Conservation (phyloP, 345 rosid genomes). For the Eucalyptus rudis region DNA sequence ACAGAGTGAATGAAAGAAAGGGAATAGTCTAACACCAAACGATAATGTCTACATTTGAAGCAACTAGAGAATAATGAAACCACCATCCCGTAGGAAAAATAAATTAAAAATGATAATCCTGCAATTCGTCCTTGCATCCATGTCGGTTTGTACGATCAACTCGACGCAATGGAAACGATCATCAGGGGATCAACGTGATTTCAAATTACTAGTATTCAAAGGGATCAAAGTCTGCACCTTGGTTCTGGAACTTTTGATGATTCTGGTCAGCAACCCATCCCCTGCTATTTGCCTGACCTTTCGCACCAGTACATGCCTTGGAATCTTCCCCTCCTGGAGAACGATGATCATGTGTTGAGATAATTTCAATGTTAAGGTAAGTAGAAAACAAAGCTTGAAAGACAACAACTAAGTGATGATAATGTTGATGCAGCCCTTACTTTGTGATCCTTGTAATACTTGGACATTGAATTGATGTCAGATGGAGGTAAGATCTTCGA, state of each 20-base stretch:
- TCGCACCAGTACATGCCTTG: slow-evolving; percentile 43
- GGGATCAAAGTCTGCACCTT: slow-evolving; percentile 9
- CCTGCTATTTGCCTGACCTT: slow-evolving; percentile 55
- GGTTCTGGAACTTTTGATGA: slow-evolving; percentile 46
- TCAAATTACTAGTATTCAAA: not conserved
- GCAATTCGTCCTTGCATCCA: not conserved
- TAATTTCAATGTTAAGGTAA: not conserved
- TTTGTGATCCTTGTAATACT: slow-evolving; percentile 40
- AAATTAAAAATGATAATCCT: not conserved
- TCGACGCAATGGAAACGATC: not conserved
- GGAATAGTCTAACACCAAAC: too few species aligned
- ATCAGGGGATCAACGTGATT: not conserved
- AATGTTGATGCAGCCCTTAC: slow-evolving; percentile 8
- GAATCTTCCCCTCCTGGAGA: slow-evolving; percentile 47
- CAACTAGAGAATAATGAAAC: too few species aligned
- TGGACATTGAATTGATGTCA: slow-evolving; percentile 22
- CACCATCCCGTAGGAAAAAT: too few species aligned
- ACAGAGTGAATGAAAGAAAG: not conserved
- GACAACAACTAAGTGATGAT: not conserved
- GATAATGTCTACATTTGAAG: too few species aligned
- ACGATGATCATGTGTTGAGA: not conserved
- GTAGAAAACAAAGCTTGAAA: not conserved
- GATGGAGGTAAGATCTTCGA: slow-evolving; percentile 44
- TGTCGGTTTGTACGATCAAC: not conserved
- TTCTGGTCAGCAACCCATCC: slow-evolving; percentile 54